phyloP scores from a whole-genome alignment of 768 basidiomycete species.

The Lentinula boryana region DNA sequence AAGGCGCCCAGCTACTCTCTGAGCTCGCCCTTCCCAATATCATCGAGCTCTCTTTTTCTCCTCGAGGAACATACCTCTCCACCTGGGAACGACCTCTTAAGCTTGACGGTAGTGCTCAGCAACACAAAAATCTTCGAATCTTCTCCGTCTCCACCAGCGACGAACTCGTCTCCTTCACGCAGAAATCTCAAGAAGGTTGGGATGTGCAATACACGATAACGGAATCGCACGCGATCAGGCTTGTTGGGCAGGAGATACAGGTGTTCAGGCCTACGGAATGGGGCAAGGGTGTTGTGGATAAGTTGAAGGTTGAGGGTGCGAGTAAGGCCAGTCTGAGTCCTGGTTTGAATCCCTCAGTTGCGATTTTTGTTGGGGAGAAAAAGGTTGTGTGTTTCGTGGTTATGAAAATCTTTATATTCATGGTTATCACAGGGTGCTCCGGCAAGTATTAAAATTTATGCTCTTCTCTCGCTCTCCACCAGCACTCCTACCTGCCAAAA shows the following conservation, averaged over 20 bases:
- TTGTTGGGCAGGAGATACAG: slow-evolving; percentile 78
- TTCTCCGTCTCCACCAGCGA: slow-evolving; percentile 84
- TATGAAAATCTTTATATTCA: neutral
- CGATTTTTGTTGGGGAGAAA: slow-evolving; percentile 91
- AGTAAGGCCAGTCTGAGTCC: slow-evolving; percentile 72
- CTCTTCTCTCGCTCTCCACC: slow-evolving; percentile 49
- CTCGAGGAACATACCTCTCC: slow-evolving; percentile 87
- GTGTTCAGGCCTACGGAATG: slow-evolving; percentile 79
- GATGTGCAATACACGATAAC: slow-evolving; percentile 87
- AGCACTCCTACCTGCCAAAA: slow-evolving; percentile 75
- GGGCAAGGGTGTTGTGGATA: slow-evolving; percentile 74
- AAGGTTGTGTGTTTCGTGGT: slow-evolving; percentile 39
- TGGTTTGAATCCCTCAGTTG: slow-evolving; percentile 82
- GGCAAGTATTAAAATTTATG: slow-evolving; percentile 80
- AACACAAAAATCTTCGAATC: slow-evolving; percentile 91
- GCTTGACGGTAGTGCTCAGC: slow-evolving; percentile 73
- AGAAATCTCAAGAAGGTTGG: slow-evolving; percentile 92
- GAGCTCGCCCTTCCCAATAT: slow-evolving; percentile 72
- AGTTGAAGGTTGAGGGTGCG: slow-evolving; percentile 80
- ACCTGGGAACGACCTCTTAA: slow-evolving; percentile 96
- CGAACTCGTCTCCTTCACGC: slow-evolving; percentile 81
- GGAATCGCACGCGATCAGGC: slow-evolving; percentile 78
- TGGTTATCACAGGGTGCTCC: slow-evolving; percentile 62
- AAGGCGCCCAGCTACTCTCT: slow-evolving; percentile 65
- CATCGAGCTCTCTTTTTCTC: slow-evolving; percentile 87